These are phyloP conservation scores for Fusarium domesticum DNA, from an alignment of 2,329 filamentous ascomycete species.

Conservation along the genomic window DNA sequence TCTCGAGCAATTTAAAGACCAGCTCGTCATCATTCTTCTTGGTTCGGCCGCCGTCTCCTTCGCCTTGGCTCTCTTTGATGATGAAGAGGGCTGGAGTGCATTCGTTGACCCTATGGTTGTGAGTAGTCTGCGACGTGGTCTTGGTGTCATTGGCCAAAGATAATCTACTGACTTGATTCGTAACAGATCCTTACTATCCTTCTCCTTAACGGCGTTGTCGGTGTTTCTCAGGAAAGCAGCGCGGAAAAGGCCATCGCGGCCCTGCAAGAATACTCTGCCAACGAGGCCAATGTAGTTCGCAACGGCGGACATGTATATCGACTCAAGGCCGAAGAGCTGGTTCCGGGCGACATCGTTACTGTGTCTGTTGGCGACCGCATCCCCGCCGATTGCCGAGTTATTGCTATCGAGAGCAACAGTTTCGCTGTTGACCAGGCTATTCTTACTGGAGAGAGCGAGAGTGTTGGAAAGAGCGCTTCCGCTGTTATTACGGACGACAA, in stretches of 20 bases:
- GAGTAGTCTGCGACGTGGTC: constrained; percentile 42
- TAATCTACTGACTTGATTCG: constrained; percentile 6
- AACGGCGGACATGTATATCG: constrained; percentile 72
- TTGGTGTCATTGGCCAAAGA: not conserved
- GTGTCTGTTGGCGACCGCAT: constrained; percentile 89
- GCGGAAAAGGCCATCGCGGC: constrained; percentile 98
- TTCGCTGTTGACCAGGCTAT: constrained; percentile 97
- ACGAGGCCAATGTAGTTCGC: constrained; percentile 90
- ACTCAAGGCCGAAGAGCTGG: constrained; percentile 93
- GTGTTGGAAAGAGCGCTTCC: constrained; percentile 77
- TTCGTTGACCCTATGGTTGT: constrained; percentile 96
- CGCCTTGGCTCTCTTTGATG: constrained; percentile 86
- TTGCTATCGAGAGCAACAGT: constrained; percentile 93
- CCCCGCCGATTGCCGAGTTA: constrained; percentile 86
- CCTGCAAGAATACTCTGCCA: constrained; percentile 97
- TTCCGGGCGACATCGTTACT: constrained; percentile 88
- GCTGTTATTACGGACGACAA: constrained; percentile 69
- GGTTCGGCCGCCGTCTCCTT: constrained; percentile 93
- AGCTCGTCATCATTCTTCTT: constrained; percentile 91
- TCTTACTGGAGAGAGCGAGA: constrained; percentile 95
- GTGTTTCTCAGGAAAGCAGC: constrained; percentile 97
- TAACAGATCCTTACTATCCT: constrained; percentile 89
- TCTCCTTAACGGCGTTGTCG: constrained; percentile 93
- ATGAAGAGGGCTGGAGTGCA: constrained; percentile 90
- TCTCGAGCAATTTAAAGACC: constrained; percentile 98